Conservation (phyloP, 2,329 filamentous ascomycete genomes). For the Botrytis paeoniae region DNA sequence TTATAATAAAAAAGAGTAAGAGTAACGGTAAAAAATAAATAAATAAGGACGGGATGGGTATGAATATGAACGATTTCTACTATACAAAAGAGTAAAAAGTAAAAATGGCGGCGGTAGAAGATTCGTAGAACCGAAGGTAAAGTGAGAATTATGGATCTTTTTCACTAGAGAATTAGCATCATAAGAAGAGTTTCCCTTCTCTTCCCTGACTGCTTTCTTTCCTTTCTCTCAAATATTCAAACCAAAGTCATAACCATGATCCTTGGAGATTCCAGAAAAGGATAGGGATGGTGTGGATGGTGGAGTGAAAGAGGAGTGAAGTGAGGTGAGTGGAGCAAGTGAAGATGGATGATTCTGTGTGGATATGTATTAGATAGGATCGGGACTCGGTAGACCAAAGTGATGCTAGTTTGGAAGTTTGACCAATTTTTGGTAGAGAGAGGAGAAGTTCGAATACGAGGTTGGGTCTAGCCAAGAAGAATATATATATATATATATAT, state of each 20-base stretch:
- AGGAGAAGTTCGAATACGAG: not conserved
- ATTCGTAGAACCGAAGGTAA: not conserved
- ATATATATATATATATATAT: not conserved
- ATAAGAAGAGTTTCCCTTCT: not conserved
- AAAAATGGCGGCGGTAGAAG: not conserved
- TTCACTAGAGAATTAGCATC: not conserved
- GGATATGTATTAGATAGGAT: not conserved
- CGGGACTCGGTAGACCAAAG: not conserved
- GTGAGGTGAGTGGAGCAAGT: not conserved
- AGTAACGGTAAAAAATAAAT: not conserved
- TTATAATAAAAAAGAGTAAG: not conserved
- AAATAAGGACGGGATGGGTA: not conserved
- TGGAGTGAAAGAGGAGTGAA: not conserved
- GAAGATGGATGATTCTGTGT: not conserved
- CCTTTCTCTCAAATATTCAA: not conserved
- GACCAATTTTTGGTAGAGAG: not conserved
- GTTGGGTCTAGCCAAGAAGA: not conserved
- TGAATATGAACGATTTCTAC: not conserved
- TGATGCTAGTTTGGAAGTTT: not conserved
- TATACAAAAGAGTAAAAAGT: not conserved
- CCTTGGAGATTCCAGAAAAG: not conserved
- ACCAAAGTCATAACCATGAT: not conserved
- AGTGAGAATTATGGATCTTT: constrained; percentile 12
- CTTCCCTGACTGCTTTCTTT: not conserved
- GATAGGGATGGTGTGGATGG: not conserved